Base-by-base conservation (phyloP, 2,329 filamentous ascomycete species). In the Endothia cerciana region DNA sequence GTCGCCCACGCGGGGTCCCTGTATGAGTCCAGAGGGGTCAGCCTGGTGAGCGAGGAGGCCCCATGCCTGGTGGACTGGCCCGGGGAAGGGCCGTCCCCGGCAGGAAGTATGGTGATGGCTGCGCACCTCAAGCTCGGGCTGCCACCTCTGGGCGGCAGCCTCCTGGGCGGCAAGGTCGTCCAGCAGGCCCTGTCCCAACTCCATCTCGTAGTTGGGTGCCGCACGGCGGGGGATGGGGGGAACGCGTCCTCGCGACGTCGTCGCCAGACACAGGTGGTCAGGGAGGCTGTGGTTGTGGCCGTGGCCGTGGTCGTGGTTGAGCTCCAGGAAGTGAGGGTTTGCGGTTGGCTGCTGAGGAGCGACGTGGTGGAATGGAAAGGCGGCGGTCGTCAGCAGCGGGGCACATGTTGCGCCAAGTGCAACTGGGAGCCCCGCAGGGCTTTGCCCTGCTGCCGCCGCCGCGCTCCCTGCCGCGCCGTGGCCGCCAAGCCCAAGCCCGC, bases 1-100 rank as follows among this genome's bases (percentile, higher is more conserved):
- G 68, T 90, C 85, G 72, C 93, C 91, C 70, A 98, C 91, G 60
- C 94, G 83, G 68, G 92, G 91, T 64, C 93, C 93, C 94, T 97
- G 36, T 61, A 30, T 47, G 15, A 28, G 33, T 57, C 19, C 25
- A 17, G 10, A 13, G 30, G 41, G 74, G 62, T 67, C 70, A 63
- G 70, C 43, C 56, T 65, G 65, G 71, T 77, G 69, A 78, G 72
- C 65, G 22, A 15, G 40, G 19, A 36, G 33, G 17, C 7, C 5
- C 15, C 5, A 8, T 38, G 22, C 6, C 36, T 13, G 19, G 33
- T 7, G 19, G 45, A 69, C 72, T 69, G 72, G 60, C 70, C 4
- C 5, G 40, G 22, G n/a, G n/a, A 10, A 41, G 7, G 38, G 28
- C 25, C 43, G 28, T 28, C 22, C 11, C 38, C 62, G 57, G 45